These are phyloP conservation scores for Sanghuangporus baumii DNA, from an alignment of 1,284 basidiomycete genomes.

Conservation along the genomic window DNA sequence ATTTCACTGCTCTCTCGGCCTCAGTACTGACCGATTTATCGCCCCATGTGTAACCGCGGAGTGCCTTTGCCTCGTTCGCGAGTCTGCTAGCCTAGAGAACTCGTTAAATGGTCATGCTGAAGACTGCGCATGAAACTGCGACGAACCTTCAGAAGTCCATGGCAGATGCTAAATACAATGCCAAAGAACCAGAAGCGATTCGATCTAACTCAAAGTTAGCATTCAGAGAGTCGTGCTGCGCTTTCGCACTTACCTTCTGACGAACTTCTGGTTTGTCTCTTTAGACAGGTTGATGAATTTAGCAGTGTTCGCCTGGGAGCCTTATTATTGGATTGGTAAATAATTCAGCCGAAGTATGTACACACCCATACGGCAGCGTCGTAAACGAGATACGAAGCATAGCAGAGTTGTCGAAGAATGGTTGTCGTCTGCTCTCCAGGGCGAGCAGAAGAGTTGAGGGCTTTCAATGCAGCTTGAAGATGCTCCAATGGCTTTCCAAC, in stretches of 20 bases:
- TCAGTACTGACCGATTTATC: slow-evolving; percentile 68
- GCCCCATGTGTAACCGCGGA: slow-evolving; percentile 39
- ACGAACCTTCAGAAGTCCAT: slow-evolving; percentile 62
- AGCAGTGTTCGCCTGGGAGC: slow-evolving; percentile 54
- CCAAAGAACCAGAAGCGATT: slow-evolving; percentile 91
- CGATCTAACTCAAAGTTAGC: slow-evolving; percentile 31
- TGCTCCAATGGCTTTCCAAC: slow-evolving; percentile 94
- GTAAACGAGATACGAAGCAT: slow-evolving; percentile 85
- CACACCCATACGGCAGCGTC: slow-evolving; percentile 84
- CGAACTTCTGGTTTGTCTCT: slow-evolving; percentile 60
- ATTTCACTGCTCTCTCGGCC: slow-evolving; percentile 57
- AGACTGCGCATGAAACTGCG: neutral
- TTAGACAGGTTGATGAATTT: slow-evolving; percentile 65
- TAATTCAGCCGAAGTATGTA: neutral
- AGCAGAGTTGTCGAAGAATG: slow-evolving; percentile 82
- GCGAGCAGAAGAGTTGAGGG: slow-evolving; percentile 54
- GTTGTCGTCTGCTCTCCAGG: slow-evolving; percentile 76
- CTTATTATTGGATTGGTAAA: slow-evolving; percentile 5
- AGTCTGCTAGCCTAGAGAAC: slow-evolving; percentile 49
- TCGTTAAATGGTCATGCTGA: neutral
- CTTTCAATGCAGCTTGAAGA: slow-evolving; percentile 85
- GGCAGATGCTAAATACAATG: slow-evolving; percentile 71
- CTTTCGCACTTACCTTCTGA: slow-evolving; percentile 38
- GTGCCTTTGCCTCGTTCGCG: slow-evolving; percentile 49
- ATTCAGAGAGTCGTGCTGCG: neutral